Percentiles rank a stretch among this genome's conserved stretches.
Evolutionary conservation across 2,329 filamentous ascomycete species (phyloP).

Genomic region (Penicillium sp.): DNA sequence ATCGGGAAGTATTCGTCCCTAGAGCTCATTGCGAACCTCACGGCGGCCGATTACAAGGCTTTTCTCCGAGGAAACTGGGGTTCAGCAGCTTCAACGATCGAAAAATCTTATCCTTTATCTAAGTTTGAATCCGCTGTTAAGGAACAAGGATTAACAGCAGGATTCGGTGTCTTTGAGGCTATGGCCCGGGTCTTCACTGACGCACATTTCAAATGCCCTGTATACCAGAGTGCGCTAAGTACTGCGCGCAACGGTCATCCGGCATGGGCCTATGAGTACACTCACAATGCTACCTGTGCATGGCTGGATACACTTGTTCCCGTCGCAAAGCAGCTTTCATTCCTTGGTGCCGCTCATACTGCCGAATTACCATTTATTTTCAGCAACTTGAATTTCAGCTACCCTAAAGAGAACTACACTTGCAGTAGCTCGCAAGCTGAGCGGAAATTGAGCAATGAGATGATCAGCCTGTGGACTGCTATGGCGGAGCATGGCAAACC

Average conservation of each 20-base stretch:
- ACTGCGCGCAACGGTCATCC: constrained; percentile 15
- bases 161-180: constrained; percentile 12
- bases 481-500: constrained; percentile 21
- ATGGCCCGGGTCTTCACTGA: constrained; percentile 19
- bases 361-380: constrained; percentile 24
- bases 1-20: not conserved
- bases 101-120: constrained; percentile 18
- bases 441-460: constrained; percentile 17
- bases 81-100: constrained; percentile 12
- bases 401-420: not conserved
- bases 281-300: constrained; percentile 22
- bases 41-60: not conserved
- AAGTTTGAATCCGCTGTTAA: constrained; percentile 3
- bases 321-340: not conserved
- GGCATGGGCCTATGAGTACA: constrained; percentile 26
- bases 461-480: constrained; percentile 23
- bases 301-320: constrained; percentile 16
- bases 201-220: constrained; percentile 18
- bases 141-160: not conserved
- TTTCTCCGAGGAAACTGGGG: constrained; percentile 24
- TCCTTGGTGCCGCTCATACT: constrained; percentile 18
- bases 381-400: constrained; percentile 15
- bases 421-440: constrained; percentile 19
- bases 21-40: not conserved
- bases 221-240: constrained; percentile 11